Base-by-base conservation (phyloP, 345 rosid genomes). In the Lenwebbia sp. region DNA sequence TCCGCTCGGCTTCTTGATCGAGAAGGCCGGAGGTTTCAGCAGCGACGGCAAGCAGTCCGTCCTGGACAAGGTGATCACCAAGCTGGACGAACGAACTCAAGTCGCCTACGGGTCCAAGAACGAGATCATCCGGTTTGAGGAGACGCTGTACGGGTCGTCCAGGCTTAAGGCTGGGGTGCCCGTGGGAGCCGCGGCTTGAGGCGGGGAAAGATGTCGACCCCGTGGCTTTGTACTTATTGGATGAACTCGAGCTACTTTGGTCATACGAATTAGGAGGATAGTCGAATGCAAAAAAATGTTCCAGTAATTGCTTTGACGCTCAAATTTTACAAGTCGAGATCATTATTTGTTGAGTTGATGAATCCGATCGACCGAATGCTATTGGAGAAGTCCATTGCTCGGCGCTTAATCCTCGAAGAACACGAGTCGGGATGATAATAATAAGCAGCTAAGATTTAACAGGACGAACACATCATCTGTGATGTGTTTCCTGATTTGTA, bases 81-180 rank as follows among this genome's bases (percentile, higher is more conserved):
- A 87, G 88, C 96, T 96, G 17, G 99, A 95, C n/a, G 99, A 96
- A 30, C 92, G 99, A 92, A 96, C 99, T 83, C 99, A 97, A 92
- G 99, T 97, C 26, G 99, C 99, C 22, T 97, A 94, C 82, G 99
- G 99, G 10, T 97, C 99, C 33, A 96, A 97, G 94, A 89, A 94
- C 2, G 99, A 97, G 93, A 94, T 97, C 60, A 93, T 96, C 83
- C 93, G 99, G 4, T 96, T 97, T 15, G 99, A 96, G 91, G 99
- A 97, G 89, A 95, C 92, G 83, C 90, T 97, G 82, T 94, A 96
- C 22, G 99, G 99, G 60, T 89, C 93, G 26, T 97, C 99, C 87
- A 93, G 98, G 90, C 96, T 96, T 86, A 96, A 94, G 91, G 86
- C 86, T 0, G 97, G 91, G 49, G 94, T 93, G 82, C 94, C 98